These are phyloP conservation scores for Mycosphaerelloides madeirae DNA, from an alignment of 2,329 filamentous ascomycete species.

Conservation along the genomic window DNA sequence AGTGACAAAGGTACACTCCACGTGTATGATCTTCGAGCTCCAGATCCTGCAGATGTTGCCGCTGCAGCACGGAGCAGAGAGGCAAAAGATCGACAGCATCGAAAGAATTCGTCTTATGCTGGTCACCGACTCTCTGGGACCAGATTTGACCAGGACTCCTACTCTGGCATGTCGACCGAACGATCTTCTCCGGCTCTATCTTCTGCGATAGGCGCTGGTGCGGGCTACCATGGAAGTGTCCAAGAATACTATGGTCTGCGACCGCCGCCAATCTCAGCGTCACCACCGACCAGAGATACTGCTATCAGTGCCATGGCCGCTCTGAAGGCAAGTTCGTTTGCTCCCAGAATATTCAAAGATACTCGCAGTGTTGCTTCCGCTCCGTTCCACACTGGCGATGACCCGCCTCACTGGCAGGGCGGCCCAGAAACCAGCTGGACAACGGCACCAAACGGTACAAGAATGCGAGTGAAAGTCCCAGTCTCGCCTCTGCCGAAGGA, in stretches of 20 bases:
- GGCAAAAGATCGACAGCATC: conserved; percentile 14
- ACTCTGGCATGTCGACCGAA: conserved; percentile 22
- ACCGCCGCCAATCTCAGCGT: conserved; percentile 25
- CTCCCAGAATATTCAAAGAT: conserved; percentile 85
- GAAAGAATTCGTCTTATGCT: conserved; percentile 20
- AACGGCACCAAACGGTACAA: conserved; percentile 34
- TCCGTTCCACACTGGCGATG: conserved; percentile 79
- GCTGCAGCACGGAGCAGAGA: neutral
- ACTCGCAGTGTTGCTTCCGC: conserved; percentile 78
- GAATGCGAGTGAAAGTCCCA: conserved; percentile 27
- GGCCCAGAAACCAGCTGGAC: conserved; percentile 25
- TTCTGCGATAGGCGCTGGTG: conserved; percentile 13
- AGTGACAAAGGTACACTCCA: conserved; percentile 96
- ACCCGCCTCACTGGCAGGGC: conserved; percentile 47
- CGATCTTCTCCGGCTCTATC: conserved; percentile 23
- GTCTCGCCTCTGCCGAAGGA: conserved; percentile 49
- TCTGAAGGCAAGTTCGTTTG: conserved; percentile 29
- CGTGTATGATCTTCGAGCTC: conserved; percentile 76
- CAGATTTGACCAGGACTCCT: conserved; percentile 17
- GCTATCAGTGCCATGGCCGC: conserved; percentile 25
- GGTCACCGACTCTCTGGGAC: conserved; percentile 20
- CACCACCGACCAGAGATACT: conserved; percentile 18
- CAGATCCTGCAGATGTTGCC: conserved; percentile 20
- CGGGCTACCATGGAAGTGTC: conserved; percentile 26
- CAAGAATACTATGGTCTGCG: conserved; percentile 33